phyloP scores from a whole-genome alignment of 129 eudicot species.

The Apium graveolens region DNA sequence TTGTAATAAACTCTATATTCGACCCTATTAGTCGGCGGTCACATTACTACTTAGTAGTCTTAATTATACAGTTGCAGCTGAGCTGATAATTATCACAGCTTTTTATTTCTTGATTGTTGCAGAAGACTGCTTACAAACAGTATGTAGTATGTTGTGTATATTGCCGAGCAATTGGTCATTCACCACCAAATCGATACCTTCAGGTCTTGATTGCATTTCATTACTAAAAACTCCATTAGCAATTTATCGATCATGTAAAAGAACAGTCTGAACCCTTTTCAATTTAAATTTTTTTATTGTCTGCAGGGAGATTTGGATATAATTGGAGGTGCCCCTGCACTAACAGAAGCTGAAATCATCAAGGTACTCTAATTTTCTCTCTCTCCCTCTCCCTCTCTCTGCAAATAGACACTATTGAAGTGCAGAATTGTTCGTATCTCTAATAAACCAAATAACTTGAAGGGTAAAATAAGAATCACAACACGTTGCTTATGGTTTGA shows the following conservation, averaged over 20 bases:
- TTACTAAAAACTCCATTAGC: not conserved
- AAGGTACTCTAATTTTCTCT: slow-evolving; percentile 41
- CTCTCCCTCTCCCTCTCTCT: not conserved
- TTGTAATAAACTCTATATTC: no score
- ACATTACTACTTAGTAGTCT: not conserved
- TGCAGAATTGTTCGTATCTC: not conserved
- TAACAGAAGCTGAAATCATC: slow-evolving; percentile 85
- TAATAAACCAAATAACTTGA: no score
- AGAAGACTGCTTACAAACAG: slow-evolving; percentile 84
- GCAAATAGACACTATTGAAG: not conserved
- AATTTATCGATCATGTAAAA: not conserved
- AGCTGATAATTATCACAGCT: not conserved
- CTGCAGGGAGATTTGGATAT: slow-evolving; percentile 89
- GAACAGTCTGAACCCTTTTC: slow-evolving; percentile 4
- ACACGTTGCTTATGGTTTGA: slow-evolving; percentile 97
- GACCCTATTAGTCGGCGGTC: not conserved
- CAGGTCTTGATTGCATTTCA: slow-evolving; percentile 47
- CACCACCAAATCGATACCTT: slow-evolving; percentile 84
- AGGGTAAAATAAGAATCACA: slow-evolving; percentile 85
- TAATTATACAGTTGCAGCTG: not conserved
- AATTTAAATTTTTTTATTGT: slow-evolving; percentile 4
- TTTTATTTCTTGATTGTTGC: slow-evolving; percentile 25
- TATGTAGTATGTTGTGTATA: slow-evolving; percentile 75
- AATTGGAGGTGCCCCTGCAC: slow-evolving; percentile 73
- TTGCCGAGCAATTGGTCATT: slow-evolving; percentile 88